Base-by-base conservation (phyloP, 495 filamentous ascomycete species). In the Trichodelitschia bisporula region DNA sequence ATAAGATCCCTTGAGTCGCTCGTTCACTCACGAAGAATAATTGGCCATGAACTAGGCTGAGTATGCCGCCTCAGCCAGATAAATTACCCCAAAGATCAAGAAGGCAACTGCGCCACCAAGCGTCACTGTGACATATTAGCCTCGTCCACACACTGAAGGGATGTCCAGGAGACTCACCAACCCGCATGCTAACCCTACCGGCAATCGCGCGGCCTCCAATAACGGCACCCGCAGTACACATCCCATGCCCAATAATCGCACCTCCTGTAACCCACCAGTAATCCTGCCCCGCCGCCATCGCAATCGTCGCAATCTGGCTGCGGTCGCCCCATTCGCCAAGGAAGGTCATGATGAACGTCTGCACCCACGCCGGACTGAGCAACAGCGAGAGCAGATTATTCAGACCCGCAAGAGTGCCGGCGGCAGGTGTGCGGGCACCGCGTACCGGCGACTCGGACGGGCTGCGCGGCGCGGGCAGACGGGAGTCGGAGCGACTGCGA, bases 341-440 rank as follows among this genome's bases (percentile, higher is more conserved):
- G 54, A 97, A 97, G 2, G 86, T 97, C 86, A 97, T 97, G 37
- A 82, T 68, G 48, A 97, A 97, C 3, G 89, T 97, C 51, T 97
- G 86, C 10, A 97, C 86, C 86, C 86, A 97, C 1, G 83, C 86
- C 2, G 86, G 86, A 45, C 77, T 89, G 12, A 97, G 59, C 2
- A 97, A 57, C 5, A 97, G 57, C 3, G 78, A 79, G 28, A 80
- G 62, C 3, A 97, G 69, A 41, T 97, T 97, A 48, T 69, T 70
- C 14, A 95, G 49, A 1, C 86, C 86, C 3, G 46, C 47, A 23
- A 55, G 8, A 9, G 8, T 4, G 11, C 28, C 32, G 2, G 32
- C 44, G 4, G 51, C 41, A 13, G 49, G 49, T 5, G 41, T 39
- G 28, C 54, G 52, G 4, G 61, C 58, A 16, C 56, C 61, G 29